A percentile compares a stretch with the other conserved stretches of the same genome.
Evolutionary conservation across 768 basidiomycete genomes (phyloP).

Genomic region (Candolleomyces efflorescens): DNA sequence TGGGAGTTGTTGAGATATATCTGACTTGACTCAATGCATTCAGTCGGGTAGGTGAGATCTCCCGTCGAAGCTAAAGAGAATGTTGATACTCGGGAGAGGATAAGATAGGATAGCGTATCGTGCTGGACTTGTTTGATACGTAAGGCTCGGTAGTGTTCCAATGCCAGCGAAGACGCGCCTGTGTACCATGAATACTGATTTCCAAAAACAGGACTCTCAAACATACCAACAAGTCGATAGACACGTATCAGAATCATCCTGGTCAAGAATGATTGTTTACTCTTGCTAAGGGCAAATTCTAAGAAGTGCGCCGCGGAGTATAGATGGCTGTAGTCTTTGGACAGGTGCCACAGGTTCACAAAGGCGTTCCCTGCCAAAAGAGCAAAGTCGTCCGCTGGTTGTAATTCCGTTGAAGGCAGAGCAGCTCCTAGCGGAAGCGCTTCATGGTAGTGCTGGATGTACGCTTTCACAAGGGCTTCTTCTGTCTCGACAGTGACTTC

Average conservation of each 20-base stretch:
- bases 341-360: slow-evolving; percentile 58
- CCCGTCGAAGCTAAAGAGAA: slow-evolving; percentile 77
- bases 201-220: neutral
- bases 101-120: slow-evolving; percentile 83
- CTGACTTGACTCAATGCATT: slow-evolving; percentile 76
- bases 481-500: slow-evolving; percentile 59
- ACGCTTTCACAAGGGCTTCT: slow-evolving; percentile 43
- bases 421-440: slow-evolving; percentile 62
- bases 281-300: slow-evolving; percentile 68
- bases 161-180: slow-evolving; percentile 70
- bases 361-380: slow-evolving; percentile 69
- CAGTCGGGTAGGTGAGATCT: slow-evolving; percentile 69
- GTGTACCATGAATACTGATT: slow-evolving; percentile 1
- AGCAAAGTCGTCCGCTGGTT: slow-evolving; percentile 83
- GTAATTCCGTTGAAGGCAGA: slow-evolving; percentile 73
- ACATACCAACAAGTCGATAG: slow-evolving; percentile 74
- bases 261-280: slow-evolving; percentile 77
- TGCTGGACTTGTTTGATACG: slow-evolving; percentile 83
- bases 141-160: slow-evolving; percentile 77
- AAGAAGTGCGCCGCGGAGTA: slow-evolving; percentile 61
- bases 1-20: slow-evolving; percentile 78
- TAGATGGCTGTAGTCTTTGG: slow-evolving; percentile 53
- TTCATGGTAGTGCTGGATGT: slow-evolving; percentile 58
- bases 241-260: slow-evolving; percentile 74
- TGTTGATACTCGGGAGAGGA: slow-evolving; percentile 71